A percentile compares a stretch with the other conserved stretches of the same genome.
Conservation (phyloP, 2,329 filamentous ascomycete species). For the Chrysosphaeria jannelii region DNA sequence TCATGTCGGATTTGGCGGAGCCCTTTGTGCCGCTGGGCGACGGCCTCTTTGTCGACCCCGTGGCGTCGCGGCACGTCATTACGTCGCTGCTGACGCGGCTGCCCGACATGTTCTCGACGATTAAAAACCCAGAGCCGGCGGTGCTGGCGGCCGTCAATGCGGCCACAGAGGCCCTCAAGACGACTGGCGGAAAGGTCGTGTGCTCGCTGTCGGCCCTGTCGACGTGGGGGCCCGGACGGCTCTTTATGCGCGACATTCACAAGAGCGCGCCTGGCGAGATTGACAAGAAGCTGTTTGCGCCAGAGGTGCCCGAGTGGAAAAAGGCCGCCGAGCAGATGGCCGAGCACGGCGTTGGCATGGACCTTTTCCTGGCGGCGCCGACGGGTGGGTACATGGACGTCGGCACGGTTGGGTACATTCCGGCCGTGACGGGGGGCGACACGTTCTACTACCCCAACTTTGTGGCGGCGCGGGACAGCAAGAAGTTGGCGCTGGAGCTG, state of each 20-base stretch:
- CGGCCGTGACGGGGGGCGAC: slow-evolving; percentile 76
- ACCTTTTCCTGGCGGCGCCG: slow-evolving; percentile 84
- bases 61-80: slow-evolving; percentile 60
- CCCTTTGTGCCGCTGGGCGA: slow-evolving; percentile 81
- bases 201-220: slow-evolving; percentile 69
- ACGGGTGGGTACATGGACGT: slow-evolving; percentile 79
- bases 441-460: slow-evolving; percentile 96
- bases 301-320: slow-evolving; percentile 67
- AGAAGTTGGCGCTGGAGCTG: slow-evolving; percentile 63
- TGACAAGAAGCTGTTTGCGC: slow-evolving; percentile 73
- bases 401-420: slow-evolving; percentile 72
- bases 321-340: slow-evolving; percentile 73
- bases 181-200: slow-evolving; percentile 75
- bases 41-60: slow-evolving; percentile 79
- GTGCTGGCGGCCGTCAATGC: slow-evolving; percentile 62
- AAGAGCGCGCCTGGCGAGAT: slow-evolving; percentile 65
- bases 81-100: slow-evolving; percentile 59
- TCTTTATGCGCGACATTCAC: slow-evolving; percentile 67
- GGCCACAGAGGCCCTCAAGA: slow-evolving; percentile 52
- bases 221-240: slow-evolving; percentile 64
- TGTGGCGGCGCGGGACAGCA: slow-evolving; percentile 54
- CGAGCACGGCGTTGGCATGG: slow-evolving; percentile 56
- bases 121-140: slow-evolving; percentile 78
- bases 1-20: slow-evolving; percentile 92
- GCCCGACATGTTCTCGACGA: slow-evolving; percentile 56